Percentiles rank a stretch among this genome's conserved stretches.
Conservation (phyloP, 176 grass and related monocot genomes). For the Oryza glumipatula region DNA sequence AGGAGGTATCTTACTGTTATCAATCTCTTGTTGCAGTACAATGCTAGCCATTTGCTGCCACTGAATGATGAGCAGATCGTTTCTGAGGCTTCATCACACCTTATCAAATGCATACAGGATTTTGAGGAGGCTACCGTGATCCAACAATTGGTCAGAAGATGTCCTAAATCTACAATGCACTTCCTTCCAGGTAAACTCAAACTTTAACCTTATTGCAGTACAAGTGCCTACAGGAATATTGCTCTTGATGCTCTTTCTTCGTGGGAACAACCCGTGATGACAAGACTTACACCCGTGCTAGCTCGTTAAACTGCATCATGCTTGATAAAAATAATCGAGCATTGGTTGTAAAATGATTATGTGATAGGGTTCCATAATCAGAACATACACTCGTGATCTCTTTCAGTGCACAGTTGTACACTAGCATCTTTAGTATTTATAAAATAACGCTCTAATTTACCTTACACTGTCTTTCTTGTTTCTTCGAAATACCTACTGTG, state of each 20-base stretch:
- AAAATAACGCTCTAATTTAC: background rate
- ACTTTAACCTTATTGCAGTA: conserved; percentile 11
- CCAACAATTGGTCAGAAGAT: conserved; percentile 55
- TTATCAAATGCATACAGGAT: conserved; percentile 66
- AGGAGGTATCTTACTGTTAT: conserved; percentile 38
- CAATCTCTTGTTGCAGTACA: conserved; percentile 51
- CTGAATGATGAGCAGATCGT: conserved; percentile 71
- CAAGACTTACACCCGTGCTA: background rate
- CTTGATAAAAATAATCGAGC: conserved; percentile 6
- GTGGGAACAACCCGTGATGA: background rate
- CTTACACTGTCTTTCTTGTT: conserved; percentile 1
- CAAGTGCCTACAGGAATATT: conserved; percentile 7
- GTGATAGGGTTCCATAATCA: conserved; percentile 29
- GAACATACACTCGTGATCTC: background rate
- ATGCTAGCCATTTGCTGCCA: conserved; percentile 60
- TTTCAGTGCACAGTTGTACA: conserved; percentile 16
- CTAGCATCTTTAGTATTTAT: background rate
- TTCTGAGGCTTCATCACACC: conserved; percentile 54
- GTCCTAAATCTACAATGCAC: conserved; percentile 65
- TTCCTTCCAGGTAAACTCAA: conserved; percentile 73
- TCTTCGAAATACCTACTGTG: conserved; percentile 21
- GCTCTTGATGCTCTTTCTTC: conserved; percentile 6
- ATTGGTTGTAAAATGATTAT: conserved; percentile 7
- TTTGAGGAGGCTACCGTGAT: conserved; percentile 71
- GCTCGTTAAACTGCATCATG: conserved; percentile 6